Conservation (phyloP, 164 flowering plant species). For the Annona squamosa region DNA sequence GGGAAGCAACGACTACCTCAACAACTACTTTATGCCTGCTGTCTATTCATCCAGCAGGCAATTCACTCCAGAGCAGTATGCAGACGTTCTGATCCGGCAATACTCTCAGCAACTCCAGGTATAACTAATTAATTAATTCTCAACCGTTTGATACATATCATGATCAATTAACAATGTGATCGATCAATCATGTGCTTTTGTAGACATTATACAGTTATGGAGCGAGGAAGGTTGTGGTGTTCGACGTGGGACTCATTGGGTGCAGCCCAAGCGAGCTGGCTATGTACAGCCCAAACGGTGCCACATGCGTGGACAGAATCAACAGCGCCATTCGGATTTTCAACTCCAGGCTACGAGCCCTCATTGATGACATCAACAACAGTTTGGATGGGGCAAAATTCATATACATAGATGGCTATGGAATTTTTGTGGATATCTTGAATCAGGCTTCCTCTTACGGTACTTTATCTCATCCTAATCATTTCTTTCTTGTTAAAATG, state of each 20-base stretch:
- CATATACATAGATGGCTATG: slow-evolving; percentile 48
- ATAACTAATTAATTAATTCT: not conserved
- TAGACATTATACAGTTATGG: slow-evolving; percentile 64
- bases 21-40: slow-evolving; percentile 52
- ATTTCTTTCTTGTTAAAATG: not conserved
- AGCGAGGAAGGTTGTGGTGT: slow-evolving; percentile 72
- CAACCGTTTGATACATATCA: not conserved
- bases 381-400: slow-evolving; percentile 34
- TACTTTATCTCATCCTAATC: not conserved
- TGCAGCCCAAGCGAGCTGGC: slow-evolving; percentile 68
- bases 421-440: slow-evolving; percentile 50
- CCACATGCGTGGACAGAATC: slow-evolving; percentile 40
- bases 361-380: slow-evolving; percentile 35
- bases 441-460: not conserved
- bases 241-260: slow-evolving; percentile 67
- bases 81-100: slow-evolving; percentile 51
- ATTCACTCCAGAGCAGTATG: slow-evolving; percentile 58
- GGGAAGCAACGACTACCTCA: slow-evolving; percentile 59
- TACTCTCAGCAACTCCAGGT: slow-evolving; percentile 50
- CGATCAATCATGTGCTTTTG: not conserved
- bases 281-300: slow-evolving; percentile 41
- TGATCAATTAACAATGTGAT: not conserved
- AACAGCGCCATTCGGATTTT: slow-evolving; percentile 50
- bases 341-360: slow-evolving; percentile 36
- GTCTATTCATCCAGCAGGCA: slow-evolving; percentile 44